phyloP scores from a whole-genome alignment of 2,329 filamentous ascomycete species.

The Fusarium haematococcum region DNA sequence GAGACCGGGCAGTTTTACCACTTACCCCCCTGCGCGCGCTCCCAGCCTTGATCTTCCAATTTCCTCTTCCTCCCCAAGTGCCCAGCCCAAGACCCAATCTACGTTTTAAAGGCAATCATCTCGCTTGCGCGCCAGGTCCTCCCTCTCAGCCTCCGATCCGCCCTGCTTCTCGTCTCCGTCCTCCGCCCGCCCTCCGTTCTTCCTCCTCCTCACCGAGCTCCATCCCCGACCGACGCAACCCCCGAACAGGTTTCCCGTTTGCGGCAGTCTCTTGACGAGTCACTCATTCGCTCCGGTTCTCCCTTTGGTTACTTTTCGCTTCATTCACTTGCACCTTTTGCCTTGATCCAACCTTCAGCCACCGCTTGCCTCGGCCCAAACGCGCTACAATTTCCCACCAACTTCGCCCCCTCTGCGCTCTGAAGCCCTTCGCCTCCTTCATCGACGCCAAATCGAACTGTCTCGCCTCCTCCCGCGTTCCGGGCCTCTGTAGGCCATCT shows the following conservation, averaged over 20 bases:
- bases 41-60: conserved; percentile 39
- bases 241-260: conserved; percentile 40
- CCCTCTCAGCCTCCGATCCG: conserved; percentile 61
- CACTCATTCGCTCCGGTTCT: conserved; percentile 27
- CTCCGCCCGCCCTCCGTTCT: conserved; percentile 38
- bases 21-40: conserved; percentile 27
- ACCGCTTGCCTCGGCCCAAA: conserved; percentile 30
- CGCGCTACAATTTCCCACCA: conserved; percentile 38
- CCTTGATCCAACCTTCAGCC: conserved; percentile 27
- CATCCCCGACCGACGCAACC: conserved; percentile 44
- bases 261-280: conserved; percentile 32
- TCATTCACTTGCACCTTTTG: conserved; percentile 28
- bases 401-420: conserved; percentile 23
- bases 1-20: not conserved
- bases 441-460: conserved; percentile 22
- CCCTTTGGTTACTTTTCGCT: conserved; percentile 22
- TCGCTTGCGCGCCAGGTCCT: conserved; percentile 63
- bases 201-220: conserved; percentile 46
- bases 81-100: conserved; percentile 50
- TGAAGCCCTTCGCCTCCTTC: conserved; percentile 26
- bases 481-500: conserved; percentile 43
- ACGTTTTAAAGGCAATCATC: conserved; percentile 61
- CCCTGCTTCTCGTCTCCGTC: conserved; percentile 44
- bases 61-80: conserved; percentile 46
- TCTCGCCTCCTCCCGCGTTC: conserved; percentile 28